phyloP scores from a whole-genome alignment of 202 grass and related monocot genomes.

The Schoenoplectus tabernaemontani region DNA sequence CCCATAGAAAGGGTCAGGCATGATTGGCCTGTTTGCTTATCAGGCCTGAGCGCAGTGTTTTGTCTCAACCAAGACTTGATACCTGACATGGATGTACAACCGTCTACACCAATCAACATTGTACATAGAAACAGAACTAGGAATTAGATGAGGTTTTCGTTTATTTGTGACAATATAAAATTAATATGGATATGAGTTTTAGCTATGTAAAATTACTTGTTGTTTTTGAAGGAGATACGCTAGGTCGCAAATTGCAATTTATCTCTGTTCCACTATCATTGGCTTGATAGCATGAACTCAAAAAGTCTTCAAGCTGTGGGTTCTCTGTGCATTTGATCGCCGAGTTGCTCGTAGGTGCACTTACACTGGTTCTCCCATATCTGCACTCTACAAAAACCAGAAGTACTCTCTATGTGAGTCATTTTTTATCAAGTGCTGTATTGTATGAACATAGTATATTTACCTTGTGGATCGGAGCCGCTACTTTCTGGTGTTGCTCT shows the following conservation, averaged over 20 bases:
- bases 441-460: no score
- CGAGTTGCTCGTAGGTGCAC: not conserved
- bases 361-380: not conserved
- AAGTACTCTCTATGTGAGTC: not conserved
- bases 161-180: not conserved
- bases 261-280: not conserved
- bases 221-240: not conserved
- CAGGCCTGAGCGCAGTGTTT: slow-evolving; percentile 28
- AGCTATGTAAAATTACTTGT: not conserved
- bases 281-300: not conserved
- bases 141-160: not conserved
- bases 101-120: slow-evolving; percentile 14
- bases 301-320: not conserved
- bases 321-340: not conserved
- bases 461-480: not conserved
- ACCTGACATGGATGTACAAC: slow-evolving; percentile 73
- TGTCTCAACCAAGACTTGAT: slow-evolving; percentile 90
- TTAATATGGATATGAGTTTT: not conserved
- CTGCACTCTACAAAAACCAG: slow-evolving; percentile 16
- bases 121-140: slow-evolving; percentile 26
- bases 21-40: slow-evolving; percentile 13
- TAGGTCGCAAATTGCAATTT: not conserved
- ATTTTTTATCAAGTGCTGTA: not conserved
- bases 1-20: slow-evolving; percentile 38
- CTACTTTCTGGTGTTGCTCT: not conserved